These are phyloP conservation scores for Domatiomyces globalis DNA, from an alignment of 2,329 filamentous ascomycete species.

Conservation along the genomic window DNA sequence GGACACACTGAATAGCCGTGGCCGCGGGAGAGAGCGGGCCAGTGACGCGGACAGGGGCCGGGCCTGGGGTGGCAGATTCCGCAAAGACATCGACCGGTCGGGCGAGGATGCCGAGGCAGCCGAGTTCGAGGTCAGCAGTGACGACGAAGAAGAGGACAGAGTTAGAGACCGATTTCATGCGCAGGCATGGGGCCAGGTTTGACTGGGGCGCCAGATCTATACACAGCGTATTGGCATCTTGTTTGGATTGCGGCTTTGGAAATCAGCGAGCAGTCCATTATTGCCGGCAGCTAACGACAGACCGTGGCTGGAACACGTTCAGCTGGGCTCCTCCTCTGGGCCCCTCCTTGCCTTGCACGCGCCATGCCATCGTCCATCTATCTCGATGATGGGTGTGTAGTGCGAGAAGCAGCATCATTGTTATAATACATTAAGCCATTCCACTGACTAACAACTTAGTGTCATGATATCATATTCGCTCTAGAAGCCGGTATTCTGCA, in stretches of 20 bases:
- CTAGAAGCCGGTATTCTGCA: too few relatives aligned
- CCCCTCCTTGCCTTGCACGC: too few relatives aligned
- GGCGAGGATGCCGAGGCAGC: conserved; percentile 12
- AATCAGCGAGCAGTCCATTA: background rate
- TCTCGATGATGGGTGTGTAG: too few relatives aligned
- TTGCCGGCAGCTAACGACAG: too few relatives aligned
- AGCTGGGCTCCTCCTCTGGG: too few relatives aligned
- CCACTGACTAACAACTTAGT: too few relatives aligned
- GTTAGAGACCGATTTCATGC: background rate
- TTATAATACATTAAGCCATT: too few relatives aligned
- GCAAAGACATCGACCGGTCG: conserved; percentile 4
- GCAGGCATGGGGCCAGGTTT: background rate
- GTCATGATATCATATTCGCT: too few relatives aligned
- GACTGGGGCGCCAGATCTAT: background rate
- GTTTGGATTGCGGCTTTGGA: background rate
- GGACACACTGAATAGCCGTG: conserved; percentile 5
- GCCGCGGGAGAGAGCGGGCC: conserved; percentile 2
- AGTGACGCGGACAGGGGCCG: conserved; percentile 3
- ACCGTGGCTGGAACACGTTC: too few relatives aligned
- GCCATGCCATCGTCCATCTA: too few relatives aligned
- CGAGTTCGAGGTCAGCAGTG: conserved; percentile 14
- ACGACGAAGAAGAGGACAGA: conserved; percentile 4
- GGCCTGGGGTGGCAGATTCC: background rate
- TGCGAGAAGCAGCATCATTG: too few relatives aligned
- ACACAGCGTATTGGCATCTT: background rate